A percentile compares a stretch with the other conserved stretches of the same genome.
Conservation (phyloP, 1,139 yeast genomes). For the Hansenula lynferdii region DNA sequence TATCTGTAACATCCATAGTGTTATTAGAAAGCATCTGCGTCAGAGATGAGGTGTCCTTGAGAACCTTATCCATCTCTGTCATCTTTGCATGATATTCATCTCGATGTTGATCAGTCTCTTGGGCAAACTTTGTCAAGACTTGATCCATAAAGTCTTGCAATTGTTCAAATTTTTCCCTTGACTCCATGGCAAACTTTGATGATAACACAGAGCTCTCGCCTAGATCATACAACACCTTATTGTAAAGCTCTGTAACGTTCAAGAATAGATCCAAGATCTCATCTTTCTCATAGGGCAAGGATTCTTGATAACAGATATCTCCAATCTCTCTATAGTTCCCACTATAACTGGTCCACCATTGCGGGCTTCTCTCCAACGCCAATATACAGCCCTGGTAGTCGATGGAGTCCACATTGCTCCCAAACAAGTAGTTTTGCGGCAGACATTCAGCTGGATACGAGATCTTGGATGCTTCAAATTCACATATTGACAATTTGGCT, state of each 20-base stretch:
- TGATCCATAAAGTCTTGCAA: slow-evolving; percentile 13
- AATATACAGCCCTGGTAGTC: slow-evolving; percentile 32
- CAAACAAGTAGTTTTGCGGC: slow-evolving; percentile 1
- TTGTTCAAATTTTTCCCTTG: slow-evolving; percentile 11
- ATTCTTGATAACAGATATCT: slow-evolving; percentile 44
- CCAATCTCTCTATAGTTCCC: slow-evolving; percentile 50
- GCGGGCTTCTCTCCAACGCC: slow-evolving; percentile 39
- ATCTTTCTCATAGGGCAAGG: slow-evolving; percentile 48
- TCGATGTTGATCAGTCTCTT: neutral
- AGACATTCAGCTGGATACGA: slow-evolving; percentile 33
- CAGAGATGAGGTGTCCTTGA: neutral
- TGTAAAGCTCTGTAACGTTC: slow-evolving; percentile 38
- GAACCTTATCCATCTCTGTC: neutral
- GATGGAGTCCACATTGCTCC: slow-evolving; percentile 13
- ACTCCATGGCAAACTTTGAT: slow-evolving; percentile 14
- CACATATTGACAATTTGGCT: slow-evolving; percentile 47
- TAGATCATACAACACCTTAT: slow-evolving; percentile 19
- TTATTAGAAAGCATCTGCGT: neutral
- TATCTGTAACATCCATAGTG: neutral
- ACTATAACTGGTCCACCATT: slow-evolving; percentile 59
- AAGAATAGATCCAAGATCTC: slow-evolving; percentile 41
- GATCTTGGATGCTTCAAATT: slow-evolving; percentile 42
- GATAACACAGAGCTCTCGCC: slow-evolving; percentile 14
- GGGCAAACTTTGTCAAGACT: neutral
- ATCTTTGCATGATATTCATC: neutral